Conservation (phyloP, 2,329 filamentous ascomycete genomes). For the Emericellopsis atlantica region DNA sequence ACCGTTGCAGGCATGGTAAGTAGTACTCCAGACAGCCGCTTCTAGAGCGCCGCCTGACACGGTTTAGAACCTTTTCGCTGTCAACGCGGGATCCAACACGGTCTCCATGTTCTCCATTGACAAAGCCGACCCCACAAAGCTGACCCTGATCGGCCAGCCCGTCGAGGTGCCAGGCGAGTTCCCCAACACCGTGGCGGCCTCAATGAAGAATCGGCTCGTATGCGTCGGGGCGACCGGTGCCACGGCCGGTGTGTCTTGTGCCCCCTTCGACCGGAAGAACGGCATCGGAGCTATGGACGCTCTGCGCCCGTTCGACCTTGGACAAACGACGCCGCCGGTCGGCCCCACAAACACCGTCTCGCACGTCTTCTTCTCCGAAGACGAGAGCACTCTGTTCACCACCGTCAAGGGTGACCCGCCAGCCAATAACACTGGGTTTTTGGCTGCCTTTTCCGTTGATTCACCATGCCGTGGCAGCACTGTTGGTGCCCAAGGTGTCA, state of each 20-base stretch:
- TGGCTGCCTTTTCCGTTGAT: conserved; percentile 36
- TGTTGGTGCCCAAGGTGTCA: conserved; percentile 5
- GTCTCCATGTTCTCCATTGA: conserved; percentile 22
- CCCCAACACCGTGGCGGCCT: conserved; percentile 37
- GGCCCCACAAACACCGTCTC: conserved; percentile 48
- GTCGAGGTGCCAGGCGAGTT: conserved; percentile 34
- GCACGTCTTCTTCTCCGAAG: conserved; percentile 44
- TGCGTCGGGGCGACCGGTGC: conserved; percentile 33
- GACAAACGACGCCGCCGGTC: conserved; percentile 43
- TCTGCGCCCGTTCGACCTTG: conserved; percentile 32
- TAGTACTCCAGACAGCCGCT: conserved; percentile 7
- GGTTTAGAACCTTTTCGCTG: conserved; percentile 36
- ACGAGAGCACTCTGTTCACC: conserved; percentile 36
- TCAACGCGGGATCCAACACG: conserved; percentile 12
- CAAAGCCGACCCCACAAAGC: conserved; percentile 24
- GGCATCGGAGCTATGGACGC: conserved; percentile 30
- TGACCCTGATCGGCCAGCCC: conserved; percentile 29
- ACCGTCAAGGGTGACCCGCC: conserved; percentile 48
- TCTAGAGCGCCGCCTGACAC: conserved; percentile 1
- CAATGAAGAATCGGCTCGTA: conserved; percentile 23
- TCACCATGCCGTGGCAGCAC: too few species aligned
- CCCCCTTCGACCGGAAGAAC: conserved; percentile 13
- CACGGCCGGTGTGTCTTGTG: conserved; percentile 30
- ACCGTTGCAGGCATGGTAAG: conserved; percentile 36
- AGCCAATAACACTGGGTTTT: conserved; percentile 41